Percentiles rank a stretch among this genome's conserved stretches.
phyloP scores from a whole-genome alignment of 1,139 yeast species.

The Lizanozyma gosingica region DNA sequence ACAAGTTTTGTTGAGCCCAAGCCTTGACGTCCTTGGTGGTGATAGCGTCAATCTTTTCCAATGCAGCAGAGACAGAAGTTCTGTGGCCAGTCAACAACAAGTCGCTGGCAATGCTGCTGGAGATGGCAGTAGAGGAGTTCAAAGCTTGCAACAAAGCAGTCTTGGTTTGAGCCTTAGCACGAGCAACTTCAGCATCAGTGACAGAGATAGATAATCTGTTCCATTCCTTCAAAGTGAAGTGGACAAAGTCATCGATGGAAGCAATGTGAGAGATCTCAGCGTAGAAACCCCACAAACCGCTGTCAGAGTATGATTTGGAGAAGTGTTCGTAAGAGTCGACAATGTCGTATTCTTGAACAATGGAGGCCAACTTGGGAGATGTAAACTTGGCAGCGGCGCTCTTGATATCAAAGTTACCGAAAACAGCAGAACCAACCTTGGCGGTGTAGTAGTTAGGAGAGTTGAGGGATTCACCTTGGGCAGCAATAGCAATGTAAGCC shows the following conservation, averaged over 20 bases:
- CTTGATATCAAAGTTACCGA: conserved; percentile 48
- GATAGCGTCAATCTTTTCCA: conserved; percentile 55
- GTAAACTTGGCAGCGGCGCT: conserved; percentile 55
- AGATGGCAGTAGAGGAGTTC: conserved; percentile 40
- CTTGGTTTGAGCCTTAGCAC: conserved; percentile 68
- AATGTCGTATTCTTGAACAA: conserved; percentile 63
- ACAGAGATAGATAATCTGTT: conserved; percentile 70
- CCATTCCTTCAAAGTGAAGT: conserved; percentile 79
- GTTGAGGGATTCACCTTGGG: conserved; percentile 53
- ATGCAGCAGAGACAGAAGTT: conserved; percentile 50
- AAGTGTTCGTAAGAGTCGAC: conserved; percentile 66
- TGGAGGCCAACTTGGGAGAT: conserved; percentile 78
- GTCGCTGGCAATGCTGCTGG: conserved; percentile 51
- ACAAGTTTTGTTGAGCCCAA: conserved; percentile 68
- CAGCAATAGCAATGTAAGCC: conserved; percentile 71
- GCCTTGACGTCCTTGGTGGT: conserved; percentile 49
- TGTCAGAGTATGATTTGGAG: conserved; percentile 62
- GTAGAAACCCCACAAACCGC: conserved; percentile 79
- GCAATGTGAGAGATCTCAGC: conserved; percentile 52
- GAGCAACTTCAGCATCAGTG: conserved; percentile 67
- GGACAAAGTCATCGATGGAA: conserved; percentile 64
- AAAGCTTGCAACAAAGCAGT: conserved; percentile 44
- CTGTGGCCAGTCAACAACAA: conserved; percentile 54
- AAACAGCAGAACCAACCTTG: conserved; percentile 64
- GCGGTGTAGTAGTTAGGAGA: conserved; percentile 64